Conservation (phyloP, 306 rosid genomes). For the Citrullus mucosospermus region DNA sequence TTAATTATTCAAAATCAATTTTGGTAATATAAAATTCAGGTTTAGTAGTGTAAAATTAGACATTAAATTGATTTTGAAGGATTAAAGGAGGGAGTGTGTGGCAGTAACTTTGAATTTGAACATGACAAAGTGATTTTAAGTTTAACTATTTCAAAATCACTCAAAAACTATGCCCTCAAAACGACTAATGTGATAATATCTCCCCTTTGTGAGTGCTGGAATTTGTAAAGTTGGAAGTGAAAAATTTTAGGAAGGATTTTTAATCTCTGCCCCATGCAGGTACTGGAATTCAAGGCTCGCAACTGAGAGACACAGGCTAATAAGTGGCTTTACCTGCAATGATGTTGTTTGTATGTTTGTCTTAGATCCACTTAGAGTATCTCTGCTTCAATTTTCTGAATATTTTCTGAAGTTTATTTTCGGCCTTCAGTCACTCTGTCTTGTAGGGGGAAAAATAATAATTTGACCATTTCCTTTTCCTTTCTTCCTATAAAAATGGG, state of each 20-base stretch:
- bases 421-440: background rate
- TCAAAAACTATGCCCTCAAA: background rate
- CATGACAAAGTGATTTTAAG: background rate
- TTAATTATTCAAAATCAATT: background rate
- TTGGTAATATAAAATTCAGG: background rate
- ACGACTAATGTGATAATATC: background rate
- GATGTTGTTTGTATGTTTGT: slow-evolving; percentile 75
- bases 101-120: background rate
- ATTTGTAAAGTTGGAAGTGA: background rate
- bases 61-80: background rate
- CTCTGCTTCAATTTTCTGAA: background rate
- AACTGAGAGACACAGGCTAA: slow-evolving; percentile 80
- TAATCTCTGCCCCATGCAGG: slow-evolving; percentile 34
- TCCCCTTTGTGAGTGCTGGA: background rate
- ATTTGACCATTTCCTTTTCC: background rate
- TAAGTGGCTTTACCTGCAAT: slow-evolving; percentile 43
- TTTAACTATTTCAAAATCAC: background rate
- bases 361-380: background rate
- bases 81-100: background rate
- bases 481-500: background rate
- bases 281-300: slow-evolving; percentile 94
- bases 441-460: background rate
- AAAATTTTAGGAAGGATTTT: background rate
- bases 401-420: background rate
- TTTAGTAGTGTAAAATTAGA: no score